Evolutionary conservation across 1,284 basidiomycete genomes (phyloP).

Genomic region (Trametes hirsuta): DNA sequence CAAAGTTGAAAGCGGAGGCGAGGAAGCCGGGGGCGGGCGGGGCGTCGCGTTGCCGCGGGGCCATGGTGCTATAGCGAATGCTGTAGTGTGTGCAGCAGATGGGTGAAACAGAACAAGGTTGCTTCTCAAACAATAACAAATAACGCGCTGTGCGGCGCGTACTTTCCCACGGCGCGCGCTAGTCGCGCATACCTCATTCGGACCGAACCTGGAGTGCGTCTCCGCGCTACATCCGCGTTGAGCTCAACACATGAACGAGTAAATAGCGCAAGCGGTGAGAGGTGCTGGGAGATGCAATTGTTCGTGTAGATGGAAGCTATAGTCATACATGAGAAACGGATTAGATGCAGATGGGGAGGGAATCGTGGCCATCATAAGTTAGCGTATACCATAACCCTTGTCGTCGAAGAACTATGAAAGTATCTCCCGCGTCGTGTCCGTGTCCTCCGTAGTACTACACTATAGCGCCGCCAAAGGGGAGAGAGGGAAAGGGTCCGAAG

Average conservation of each 20-base stretch:
- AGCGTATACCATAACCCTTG: slow-evolving; percentile 22
- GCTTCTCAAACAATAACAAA: slow-evolving; percentile 24
- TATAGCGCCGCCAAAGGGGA: slow-evolving; percentile 9
- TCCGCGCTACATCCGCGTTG: not conserved
- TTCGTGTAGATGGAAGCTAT: slow-evolving; percentile 22
- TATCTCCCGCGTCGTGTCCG: slow-evolving; percentile 12
- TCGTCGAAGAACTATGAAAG: slow-evolving; percentile 6
- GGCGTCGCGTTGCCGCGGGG: slow-evolving; percentile 26
- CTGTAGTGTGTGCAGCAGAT: slow-evolving; percentile 10
- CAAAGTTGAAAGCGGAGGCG: slow-evolving; percentile 66
- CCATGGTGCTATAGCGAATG: slow-evolving; percentile 14
- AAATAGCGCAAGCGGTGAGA: not conserved
- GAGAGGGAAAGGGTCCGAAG: not conserved
- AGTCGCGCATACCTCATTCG: not conserved
- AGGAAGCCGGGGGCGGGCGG: slow-evolving; percentile 48
- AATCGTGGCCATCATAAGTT: slow-evolving; percentile 29
- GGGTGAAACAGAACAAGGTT: slow-evolving; percentile 24
- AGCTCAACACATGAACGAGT: not conserved
- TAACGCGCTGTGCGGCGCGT: slow-evolving; percentile 19
- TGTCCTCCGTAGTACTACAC: slow-evolving; percentile 20
- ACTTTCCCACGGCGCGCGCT: slow-evolving; percentile 21
- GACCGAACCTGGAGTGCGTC: not conserved
- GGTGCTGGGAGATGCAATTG: too few relatives aligned
- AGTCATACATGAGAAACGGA: slow-evolving; percentile 23
- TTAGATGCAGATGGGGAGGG: slow-evolving; percentile 17